phyloP scores from a whole-genome alignment of 345 rosid species.

The Gossypium ekmanianum region DNA sequence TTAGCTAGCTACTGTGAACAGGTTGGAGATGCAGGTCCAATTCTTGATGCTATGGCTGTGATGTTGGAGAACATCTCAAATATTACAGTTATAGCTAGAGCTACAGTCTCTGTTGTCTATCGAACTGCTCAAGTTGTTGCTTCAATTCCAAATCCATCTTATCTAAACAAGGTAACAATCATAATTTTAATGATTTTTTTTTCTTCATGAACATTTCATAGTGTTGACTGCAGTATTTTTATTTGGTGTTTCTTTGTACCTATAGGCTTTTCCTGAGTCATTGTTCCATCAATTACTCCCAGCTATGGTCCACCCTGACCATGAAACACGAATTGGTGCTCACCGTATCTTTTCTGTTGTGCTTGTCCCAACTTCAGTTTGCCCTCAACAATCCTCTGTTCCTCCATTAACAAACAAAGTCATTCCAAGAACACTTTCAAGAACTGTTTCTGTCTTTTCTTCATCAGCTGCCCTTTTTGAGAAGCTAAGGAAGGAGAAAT shows the following conservation, averaged over 20 bases:
- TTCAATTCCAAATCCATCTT: conserved; percentile 69
- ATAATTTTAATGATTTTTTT: background rate
- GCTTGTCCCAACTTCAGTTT: conserved; percentile 37
- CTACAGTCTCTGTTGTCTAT: conserved; percentile 69
- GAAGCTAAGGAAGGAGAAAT: conserved; percentile 65
- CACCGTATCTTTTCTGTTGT: conserved; percentile 69
- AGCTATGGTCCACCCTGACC: conserved; percentile 96
- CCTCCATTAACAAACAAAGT: conserved; percentile 45
- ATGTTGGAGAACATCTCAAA: conserved; percentile 87
- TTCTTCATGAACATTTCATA: conserved; percentile 7
- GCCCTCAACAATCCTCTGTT: conserved; percentile 24
- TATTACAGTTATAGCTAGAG: conserved; percentile 67
- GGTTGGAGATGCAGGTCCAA: conserved; percentile 97
- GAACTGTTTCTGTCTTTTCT: conserved; percentile 95
- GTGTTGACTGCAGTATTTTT: conserved; percentile 7
- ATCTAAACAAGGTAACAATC: conserved; percentile 70
- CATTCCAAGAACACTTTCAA: conserved; percentile 74
- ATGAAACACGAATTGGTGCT: conserved; percentile 83
- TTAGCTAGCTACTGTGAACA: conserved; percentile 29
- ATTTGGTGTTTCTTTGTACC: conserved; percentile 19
- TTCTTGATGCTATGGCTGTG: conserved; percentile 83
- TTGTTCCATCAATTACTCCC: conserved; percentile 90
- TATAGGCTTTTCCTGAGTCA: conserved; percentile 90
- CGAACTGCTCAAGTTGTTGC: conserved; percentile 96
- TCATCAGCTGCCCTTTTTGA: conserved; percentile 98